A percentile compares a stretch with the other conserved stretches of the same genome.
These are phyloP conservation scores for Areca catechu DNA, from an alignment of 176 grass and related monocot genomes.

Conservation along the genomic window DNA sequence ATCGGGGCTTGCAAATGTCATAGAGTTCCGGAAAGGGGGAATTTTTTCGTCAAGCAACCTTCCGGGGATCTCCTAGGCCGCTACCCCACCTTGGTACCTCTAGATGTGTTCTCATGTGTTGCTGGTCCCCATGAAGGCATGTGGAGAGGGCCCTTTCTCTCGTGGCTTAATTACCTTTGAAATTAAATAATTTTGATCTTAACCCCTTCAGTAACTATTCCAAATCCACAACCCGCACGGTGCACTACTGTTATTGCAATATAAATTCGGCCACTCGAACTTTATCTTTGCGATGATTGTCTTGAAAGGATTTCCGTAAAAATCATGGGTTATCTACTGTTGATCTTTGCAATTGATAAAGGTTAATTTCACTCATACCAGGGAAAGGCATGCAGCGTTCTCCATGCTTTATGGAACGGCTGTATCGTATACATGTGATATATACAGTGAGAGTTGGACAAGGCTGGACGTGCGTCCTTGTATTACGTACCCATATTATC, in stretches of 20 bases:
- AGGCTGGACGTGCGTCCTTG: too few relatives aligned
- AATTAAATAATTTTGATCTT: slow-evolving; percentile 34
- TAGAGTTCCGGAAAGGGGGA: neutral
- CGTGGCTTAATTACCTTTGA: slow-evolving; percentile 42
- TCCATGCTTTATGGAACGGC: neutral
- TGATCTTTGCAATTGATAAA: slow-evolving; percentile 7
- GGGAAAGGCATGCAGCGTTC: neutral
- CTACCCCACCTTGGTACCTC: slow-evolving; percentile 14
- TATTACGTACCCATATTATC: too few relatives aligned
- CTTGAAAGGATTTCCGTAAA: slow-evolving; percentile 36
- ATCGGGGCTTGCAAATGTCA: neutral
- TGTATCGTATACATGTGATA: neutral
- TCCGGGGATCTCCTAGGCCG: slow-evolving; percentile 15
- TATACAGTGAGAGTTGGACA: too few relatives aligned
- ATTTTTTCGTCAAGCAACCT: neutral
- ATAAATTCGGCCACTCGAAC: slow-evolving; percentile 17
- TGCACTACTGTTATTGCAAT: slow-evolving; percentile 36
- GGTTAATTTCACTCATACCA: neutral
- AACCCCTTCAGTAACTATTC: slow-evolving; percentile 19
- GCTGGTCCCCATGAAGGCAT: slow-evolving; percentile 38
- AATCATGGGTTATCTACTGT: slow-evolving; percentile 3
- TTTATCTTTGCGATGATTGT: slow-evolving; percentile 34
- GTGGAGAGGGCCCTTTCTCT: slow-evolving; percentile 30
- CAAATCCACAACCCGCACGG: slow-evolving; percentile 28
- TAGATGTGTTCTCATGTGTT: slow-evolving; percentile 72